phyloP scores from a whole-genome alignment of 2,329 filamentous ascomycete species.

The Epichloe bromicola region DNA sequence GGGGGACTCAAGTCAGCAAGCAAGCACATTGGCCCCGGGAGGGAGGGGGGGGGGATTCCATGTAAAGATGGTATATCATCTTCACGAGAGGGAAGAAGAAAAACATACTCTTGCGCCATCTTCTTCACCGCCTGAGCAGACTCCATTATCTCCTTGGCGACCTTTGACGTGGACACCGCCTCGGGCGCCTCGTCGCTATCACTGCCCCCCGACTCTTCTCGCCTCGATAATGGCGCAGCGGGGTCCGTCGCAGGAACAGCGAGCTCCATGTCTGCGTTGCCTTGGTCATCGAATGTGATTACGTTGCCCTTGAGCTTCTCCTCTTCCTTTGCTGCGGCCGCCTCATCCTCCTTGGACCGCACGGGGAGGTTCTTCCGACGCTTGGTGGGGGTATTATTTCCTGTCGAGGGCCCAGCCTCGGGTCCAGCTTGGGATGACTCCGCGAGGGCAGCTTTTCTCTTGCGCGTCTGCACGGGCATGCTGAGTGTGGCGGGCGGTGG shows the following conservation, averaged over 20 bases:
- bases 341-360: slow-evolving; percentile 21
- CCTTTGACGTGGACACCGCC: slow-evolving; percentile 40
- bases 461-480: slow-evolving; percentile 14
- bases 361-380: slow-evolving; percentile 20
- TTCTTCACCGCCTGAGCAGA: slow-evolving; percentile 33
- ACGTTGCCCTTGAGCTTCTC: slow-evolving; percentile 14
- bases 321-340: background rate
- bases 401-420: slow-evolving; percentile 1
- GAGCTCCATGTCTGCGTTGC: slow-evolving; percentile 13
- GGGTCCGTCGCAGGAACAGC: background rate
- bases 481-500: background rate
- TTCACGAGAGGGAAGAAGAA: background rate
- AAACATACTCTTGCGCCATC: slow-evolving; percentile 37
- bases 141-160: slow-evolving; percentile 32
- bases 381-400: background rate
- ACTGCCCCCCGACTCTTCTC: slow-evolving; percentile 23
- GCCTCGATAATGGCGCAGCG: slow-evolving; percentile 7
- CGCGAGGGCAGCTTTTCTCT: slow-evolving; percentile 18
- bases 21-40: background rate
- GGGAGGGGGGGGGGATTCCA: background rate
- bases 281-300: slow-evolving; percentile 23
- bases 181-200: slow-evolving; percentile 43
- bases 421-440: background rate
- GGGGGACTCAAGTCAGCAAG: background rate
- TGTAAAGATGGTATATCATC: background rate